Evolutionary conservation across 352 stramenopile genomes (phyloP), one percentile per base, ranked within the genome.

Genomic region (Pythium chondricola): DNA sequence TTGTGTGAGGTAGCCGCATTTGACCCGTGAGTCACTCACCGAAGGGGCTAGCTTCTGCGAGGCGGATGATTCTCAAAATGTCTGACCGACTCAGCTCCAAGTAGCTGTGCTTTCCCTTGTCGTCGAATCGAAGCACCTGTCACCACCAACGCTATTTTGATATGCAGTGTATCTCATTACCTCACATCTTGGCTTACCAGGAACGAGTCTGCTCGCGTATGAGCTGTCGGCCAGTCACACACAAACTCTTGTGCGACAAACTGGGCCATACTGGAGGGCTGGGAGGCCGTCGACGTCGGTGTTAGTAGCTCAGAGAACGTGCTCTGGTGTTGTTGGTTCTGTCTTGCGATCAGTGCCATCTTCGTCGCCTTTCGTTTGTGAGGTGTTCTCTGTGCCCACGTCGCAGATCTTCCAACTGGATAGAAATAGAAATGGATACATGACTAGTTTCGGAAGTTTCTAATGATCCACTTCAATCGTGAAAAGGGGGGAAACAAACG

Each of bases 1-100:
- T n/a, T n/a, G n/a, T n/a, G n/a, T n/a, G n/a, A n/a, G n/a, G n/a
- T n/a, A n/a, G n/a, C n/a, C n/a, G n/a, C n/a, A n/a, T n/a, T n/a
- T n/a, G n/a, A n/a, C n/a, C n/a, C n/a, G n/a, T n/a, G n/a, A n/a
- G 8, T 20, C 22, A 21, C 41, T 3, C 32, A 65, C 54, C 56
- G n/a, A 29, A 33, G 7, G 40, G 47, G 8, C n/a, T 40, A 16
- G 30, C 6, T 27, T 71, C 58, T 8, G 60, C 58, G 2, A 48
- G 21, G 6, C 63, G 58, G n/a, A 71, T 71, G 25, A 56, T 57
- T 38, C 66, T 53, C 9, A 71, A 48, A 37, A 71, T 58, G 20
- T 63, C 63, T 16, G 40, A 40, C 24, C 63, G 45, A 27, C 48
- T 63, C 11, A 71, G 48, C 33, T 65, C 59, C 26, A 58, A 30